Evolutionary conservation across 2,329 filamentous ascomycete genomes (phyloP).

Genomic region (Tothia fuscella): DNA sequence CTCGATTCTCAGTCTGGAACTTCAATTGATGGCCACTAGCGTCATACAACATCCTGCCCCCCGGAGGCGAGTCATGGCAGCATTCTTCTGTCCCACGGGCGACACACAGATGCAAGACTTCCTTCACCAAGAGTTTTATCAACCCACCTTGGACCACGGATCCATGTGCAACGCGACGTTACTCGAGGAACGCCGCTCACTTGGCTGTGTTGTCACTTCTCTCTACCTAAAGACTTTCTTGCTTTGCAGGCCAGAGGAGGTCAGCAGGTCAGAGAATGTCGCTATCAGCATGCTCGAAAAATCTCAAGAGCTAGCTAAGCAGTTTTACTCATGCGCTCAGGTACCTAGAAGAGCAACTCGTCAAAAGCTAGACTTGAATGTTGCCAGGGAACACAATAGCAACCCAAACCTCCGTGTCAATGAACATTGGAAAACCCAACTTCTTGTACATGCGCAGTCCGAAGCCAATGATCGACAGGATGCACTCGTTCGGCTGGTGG

Average conservation of each 20-base stretch:
- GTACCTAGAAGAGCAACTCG: no score
- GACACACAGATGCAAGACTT: no score
- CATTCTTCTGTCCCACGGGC: no score
- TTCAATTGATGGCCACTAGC: no score
- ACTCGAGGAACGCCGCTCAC: background rate
- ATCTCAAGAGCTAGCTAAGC: background rate
- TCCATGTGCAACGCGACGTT: conserved; percentile 2
- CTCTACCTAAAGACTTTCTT: conserved; percentile 3
- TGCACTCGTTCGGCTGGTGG: conserved; percentile 36
- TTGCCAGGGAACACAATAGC: background rate
- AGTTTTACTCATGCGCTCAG: no score
- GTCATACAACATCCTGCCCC: no score
- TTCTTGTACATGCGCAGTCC: conserved; percentile 15
- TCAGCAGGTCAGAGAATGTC: no score
- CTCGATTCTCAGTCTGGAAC: no score
- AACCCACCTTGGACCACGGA: no score
- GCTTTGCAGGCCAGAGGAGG: no score
- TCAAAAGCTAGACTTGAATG: background rate
- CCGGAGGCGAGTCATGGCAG: no score
- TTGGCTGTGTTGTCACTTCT: background rate
- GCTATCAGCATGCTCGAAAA: conserved; percentile 1
- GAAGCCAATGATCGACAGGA: conserved; percentile 33
- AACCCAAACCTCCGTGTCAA: background rate
- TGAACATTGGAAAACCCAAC: background rate
- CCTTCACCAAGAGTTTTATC: no score